Percentiles rank a stretch among this genome's conserved stretches.
Conservation (phyloP, 2,329 filamentous ascomycete genomes). For the Dothideomycetes sp. region DNA sequence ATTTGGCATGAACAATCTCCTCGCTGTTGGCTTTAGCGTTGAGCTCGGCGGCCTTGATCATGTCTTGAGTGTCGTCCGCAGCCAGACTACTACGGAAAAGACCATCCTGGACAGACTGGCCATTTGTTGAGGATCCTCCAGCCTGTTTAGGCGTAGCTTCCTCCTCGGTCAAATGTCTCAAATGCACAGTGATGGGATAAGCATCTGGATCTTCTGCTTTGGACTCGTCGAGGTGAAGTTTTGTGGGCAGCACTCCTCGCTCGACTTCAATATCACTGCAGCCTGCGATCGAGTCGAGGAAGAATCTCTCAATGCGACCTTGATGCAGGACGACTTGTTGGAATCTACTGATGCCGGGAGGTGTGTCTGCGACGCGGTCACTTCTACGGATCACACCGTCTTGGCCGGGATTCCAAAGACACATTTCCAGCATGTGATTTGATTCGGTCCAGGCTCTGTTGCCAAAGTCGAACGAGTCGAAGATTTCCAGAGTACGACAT, state of each 20-base stretch:
- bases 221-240: slow-evolving; percentile 45
- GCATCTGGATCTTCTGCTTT: slow-evolving; percentile 40
- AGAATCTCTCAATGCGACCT: slow-evolving; percentile 55
- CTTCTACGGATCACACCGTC: slow-evolving; percentile 49
- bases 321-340: slow-evolving; percentile 60
- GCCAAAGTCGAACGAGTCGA: slow-evolving; percentile 61
- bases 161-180: slow-evolving; percentile 50
- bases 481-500: slow-evolving; percentile 61
- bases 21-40: slow-evolving; percentile 11
- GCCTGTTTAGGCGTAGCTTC: slow-evolving; percentile 45
- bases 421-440: slow-evolving; percentile 60
- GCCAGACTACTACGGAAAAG: slow-evolving; percentile 48
- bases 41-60: slow-evolving; percentile 13
- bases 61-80: slow-evolving; percentile 17
- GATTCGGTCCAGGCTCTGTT: slow-evolving; percentile 56
- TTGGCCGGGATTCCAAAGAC: slow-evolving; percentile 51
- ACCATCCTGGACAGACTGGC: slow-evolving; percentile 37
- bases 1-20: slow-evolving; percentile 17
- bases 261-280: slow-evolving; percentile 49
- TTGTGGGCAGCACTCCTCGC: slow-evolving; percentile 49
- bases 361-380: slow-evolving; percentile 55
- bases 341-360: slow-evolving; percentile 55
- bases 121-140: slow-evolving; percentile 18
- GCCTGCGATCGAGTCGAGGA: slow-evolving; percentile 25
- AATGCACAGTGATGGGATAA: slow-evolving; percentile 52